Conservation (phyloP, 1,284 basidiomycete species). For the Cystobasidium pallidum region DNA sequence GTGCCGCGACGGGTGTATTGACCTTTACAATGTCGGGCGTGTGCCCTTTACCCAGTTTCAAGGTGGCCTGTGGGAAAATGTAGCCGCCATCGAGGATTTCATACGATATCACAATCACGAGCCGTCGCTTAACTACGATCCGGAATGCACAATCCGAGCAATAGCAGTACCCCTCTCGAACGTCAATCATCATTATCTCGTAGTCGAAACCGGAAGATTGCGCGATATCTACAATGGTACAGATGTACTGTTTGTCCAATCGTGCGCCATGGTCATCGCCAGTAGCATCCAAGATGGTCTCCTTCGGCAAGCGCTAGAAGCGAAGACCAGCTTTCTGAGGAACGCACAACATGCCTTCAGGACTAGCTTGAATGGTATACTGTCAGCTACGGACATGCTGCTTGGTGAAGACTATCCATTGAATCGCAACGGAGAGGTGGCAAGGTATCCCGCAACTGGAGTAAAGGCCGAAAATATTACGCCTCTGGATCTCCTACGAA, state of each 20-base stretch:
- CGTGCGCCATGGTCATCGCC: slow-evolving; percentile 22
- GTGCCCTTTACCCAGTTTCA: background rate
- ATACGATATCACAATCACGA: slow-evolving; percentile 23
- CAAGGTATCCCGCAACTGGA: background rate
- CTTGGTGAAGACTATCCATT: background rate
- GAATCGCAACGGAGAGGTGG: background rate
- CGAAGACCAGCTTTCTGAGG: slow-evolving; percentile 11
- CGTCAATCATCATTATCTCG: slow-evolving; percentile 9
- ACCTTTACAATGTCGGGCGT: background rate
- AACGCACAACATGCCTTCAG: slow-evolving; percentile 37
- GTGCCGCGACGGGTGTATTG: background rate
- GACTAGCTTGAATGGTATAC: slow-evolving; percentile 29
- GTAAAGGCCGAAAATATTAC: background rate
- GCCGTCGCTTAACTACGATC: background rate
- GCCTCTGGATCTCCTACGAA: slow-evolving; percentile 6
- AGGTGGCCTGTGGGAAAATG: slow-evolving; percentile 27
- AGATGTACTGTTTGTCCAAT: slow-evolving; percentile 27
- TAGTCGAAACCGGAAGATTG: background rate
- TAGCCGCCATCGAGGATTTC: slow-evolving; percentile 1
- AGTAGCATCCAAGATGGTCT: slow-evolving; percentile 16
- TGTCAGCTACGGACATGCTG: slow-evolving; percentile 37
- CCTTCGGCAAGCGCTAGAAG: slow-evolving; percentile 6
- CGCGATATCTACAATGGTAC: slow-evolving; percentile 22
- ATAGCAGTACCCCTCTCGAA: background rate
- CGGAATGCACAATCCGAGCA: slow-evolving; percentile 9